Base-by-base conservation (phyloP, 2,329 filamentous ascomycete species). In the Pseudocercospora eumusae region DNA sequence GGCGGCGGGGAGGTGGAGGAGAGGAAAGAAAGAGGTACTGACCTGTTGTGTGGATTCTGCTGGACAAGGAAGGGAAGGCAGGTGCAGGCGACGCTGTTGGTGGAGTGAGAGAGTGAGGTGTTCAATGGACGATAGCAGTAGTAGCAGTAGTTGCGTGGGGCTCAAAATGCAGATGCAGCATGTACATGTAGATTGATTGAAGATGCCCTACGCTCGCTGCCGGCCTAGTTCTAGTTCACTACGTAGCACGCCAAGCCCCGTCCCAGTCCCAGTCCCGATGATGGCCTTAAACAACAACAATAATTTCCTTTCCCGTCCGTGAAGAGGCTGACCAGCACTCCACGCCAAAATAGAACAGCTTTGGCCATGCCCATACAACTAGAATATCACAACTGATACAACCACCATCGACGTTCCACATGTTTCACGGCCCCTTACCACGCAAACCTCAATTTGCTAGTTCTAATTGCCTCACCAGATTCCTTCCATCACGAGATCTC, bases 101-200 rank as follows among this genome's bases (percentile, higher is more conserved):
- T 52, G 25, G 49, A 52, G 5, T 33, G 52, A 54, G 52, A 54
- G 28, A 25, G 52, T 20, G 52, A 18, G 21, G 27, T 54, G 52
- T 54, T 54, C 52, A 33, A 40, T 54, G 15, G 18, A n/a, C 36
- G 33, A 36, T 36, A 54, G n/a, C n/a, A n/a, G n/a, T n/a, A n/a
- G n/a, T n/a, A n/a, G n/a, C n/a, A n/a, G n/a, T n/a, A n/a, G n/a
- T n/a, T n/a, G n/a, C n/a, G 52, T 54, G 52, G 52, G 27, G 52
- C 18, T 52, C 49, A 52, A 27, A 52, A 52, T 52, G 44, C 18
- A 47, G 47, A 52, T 52, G 44, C 18, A 47, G 47, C 47, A 52
- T 15, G 20, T 45, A 50, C 20, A 52, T 28, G 21, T 52, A 28
- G 18, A 25, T 25, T 25, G 18, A 25, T 25, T 25, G 47, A 25